Conservation (phyloP, 1,284 basidiomycete genomes). For the Irpex sp. region DNA sequence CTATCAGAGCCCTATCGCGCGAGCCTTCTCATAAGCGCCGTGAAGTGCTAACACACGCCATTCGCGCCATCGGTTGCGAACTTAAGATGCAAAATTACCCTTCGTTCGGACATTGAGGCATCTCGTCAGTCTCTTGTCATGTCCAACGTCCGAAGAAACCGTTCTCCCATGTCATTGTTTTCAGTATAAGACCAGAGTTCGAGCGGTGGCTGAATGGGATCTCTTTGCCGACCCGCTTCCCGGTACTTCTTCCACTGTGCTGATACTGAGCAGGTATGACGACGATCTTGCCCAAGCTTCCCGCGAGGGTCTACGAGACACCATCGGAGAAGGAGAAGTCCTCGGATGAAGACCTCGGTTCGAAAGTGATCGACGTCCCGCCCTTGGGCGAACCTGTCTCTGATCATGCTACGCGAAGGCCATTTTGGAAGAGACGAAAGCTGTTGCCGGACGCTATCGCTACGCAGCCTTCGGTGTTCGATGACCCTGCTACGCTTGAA, state of each 20-base stretch:
- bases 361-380: constrained; percentile 18
- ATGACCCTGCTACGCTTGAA: constrained; percentile 44
- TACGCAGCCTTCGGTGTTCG: constrained; percentile 32
- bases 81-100: neutral
- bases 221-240: neutral
- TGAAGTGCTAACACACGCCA: constrained; percentile 13
- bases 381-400: constrained; percentile 20
- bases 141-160: neutral
- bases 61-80: neutral
- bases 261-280: constrained; percentile 13
- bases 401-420: constrained; percentile 12
- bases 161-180: neutral
- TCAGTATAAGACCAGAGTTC: neutral
- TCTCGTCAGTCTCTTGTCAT: neutral
- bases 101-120: neutral
- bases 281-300: constrained; percentile 15
- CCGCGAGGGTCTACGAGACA: neutral
- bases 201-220: neutral
- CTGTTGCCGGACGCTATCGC: constrained; percentile 26
- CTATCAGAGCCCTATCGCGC: constrained; percentile 9
- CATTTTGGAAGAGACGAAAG: constrained; percentile 22
- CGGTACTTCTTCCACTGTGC: neutral
- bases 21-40: constrained; percentile 25
- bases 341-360: constrained; percentile 6
- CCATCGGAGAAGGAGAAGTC: neutral